Evolutionary conservation across 345 rosid species (phyloP).

Genomic region (Nasturtium officinale): DNA sequence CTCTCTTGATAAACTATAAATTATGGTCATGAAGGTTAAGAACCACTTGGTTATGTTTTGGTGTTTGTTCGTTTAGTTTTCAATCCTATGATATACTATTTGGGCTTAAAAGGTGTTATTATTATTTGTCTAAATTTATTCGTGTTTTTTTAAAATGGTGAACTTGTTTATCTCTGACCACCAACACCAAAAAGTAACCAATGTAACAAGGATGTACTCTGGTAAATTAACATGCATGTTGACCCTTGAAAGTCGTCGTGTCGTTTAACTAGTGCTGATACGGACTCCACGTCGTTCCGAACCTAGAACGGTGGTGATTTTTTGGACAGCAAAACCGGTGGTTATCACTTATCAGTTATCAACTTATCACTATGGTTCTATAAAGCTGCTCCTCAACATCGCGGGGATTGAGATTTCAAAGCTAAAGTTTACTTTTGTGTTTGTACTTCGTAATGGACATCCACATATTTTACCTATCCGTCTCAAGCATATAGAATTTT

Average conservation of each 20-base stretch:
- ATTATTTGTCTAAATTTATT: not conserved
- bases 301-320: not conserved
- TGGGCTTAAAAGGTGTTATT: not conserved
- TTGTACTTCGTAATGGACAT: too few relatives aligned
- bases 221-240: not conserved
- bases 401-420: too few relatives aligned
- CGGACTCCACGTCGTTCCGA: not conserved
- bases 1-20: constrained; percentile 21
- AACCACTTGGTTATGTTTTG: not conserved
- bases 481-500: too few relatives aligned
- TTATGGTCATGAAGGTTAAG: constrained; percentile 22
- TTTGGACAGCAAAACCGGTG: not conserved
- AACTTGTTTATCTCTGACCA: not conserved
- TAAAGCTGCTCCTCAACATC: too few relatives aligned
- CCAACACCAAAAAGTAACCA: not conserved
- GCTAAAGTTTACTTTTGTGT: too few relatives aligned
- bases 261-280: not conserved
- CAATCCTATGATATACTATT: not conserved
- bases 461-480: not conserved
- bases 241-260: not conserved
- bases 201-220: too few relatives aligned
- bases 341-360: too few relatives aligned
- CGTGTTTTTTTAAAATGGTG: not conserved
- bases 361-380: not conserved
- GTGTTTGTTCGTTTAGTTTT: constrained; percentile 15